Conservation (phyloP, 2,329 filamentous ascomycete species). For the Hymenoscyphus fraxineus region DNA sequence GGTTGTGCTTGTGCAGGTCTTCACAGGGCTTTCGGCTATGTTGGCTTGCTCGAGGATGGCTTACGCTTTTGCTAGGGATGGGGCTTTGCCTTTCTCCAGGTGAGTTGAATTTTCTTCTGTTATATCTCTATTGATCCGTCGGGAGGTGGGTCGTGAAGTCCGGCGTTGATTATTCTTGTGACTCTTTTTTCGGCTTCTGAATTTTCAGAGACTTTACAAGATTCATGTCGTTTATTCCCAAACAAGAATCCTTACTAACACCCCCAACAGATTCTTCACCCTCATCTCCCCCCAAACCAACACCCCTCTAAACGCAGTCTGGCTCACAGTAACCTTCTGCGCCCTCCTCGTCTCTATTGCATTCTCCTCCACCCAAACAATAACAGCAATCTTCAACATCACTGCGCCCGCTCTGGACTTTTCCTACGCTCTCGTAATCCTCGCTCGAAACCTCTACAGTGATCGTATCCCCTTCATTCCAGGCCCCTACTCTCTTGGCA, state of each 20-base stretch:
- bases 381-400: constrained; percentile 50
- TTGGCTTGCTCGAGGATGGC: constrained; percentile 60
- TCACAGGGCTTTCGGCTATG: constrained; percentile 62
- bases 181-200: neutral
- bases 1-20: constrained; percentile 60
- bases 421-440: constrained; percentile 57
- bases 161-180: too few species aligned
- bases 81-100: constrained; percentile 57
- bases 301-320: constrained; percentile 60
- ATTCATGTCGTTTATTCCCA: constrained; percentile 3
- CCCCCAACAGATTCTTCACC: constrained; percentile 44
- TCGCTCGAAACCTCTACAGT: constrained; percentile 39
- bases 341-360: constrained; percentile 48
- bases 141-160: neutral
- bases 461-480: constrained; percentile 25
- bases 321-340: constrained; percentile 59
- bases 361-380: constrained; percentile 47
- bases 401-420: constrained; percentile 50
- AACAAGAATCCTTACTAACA: neutral
- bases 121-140: neutral
- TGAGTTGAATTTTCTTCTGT: constrained; percentile 31
- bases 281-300: constrained; percentile 50
- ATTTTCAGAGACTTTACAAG: neutral
- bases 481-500: constrained; percentile 55
- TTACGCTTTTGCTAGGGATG: constrained; percentile 57